Base-by-base conservation (phyloP, 2,329 filamentous ascomycete species). In the Falciphora oryzae region DNA sequence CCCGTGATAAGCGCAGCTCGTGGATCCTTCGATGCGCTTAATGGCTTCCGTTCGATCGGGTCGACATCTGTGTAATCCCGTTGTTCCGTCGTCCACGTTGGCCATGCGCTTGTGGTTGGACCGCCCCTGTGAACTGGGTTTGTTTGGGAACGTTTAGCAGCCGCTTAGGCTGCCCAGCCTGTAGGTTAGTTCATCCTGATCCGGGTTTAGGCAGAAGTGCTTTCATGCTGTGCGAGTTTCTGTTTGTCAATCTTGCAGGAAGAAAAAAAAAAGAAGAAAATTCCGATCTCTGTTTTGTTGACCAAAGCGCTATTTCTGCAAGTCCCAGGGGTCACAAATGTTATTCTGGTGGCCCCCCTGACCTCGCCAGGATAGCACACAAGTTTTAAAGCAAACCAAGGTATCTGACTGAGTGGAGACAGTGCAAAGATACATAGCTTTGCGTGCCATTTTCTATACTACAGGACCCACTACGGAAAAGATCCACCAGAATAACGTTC, bases 1-100 rank as follows among this genome's bases (percentile, higher is more conserved):
- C 50, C 95, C 95, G 73, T 92, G 93, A 77, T 92, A 98, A 1
- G 93, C 94, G 66, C 87, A 84, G 0, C 84, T 90, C 4, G 81
- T 76, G 0, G 87, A 89, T 0, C 78, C 79, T 0, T 76, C 69
- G 53, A 97, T 91, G 25, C 82, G 84, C 10, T 92, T 88, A 68
- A 96, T 93, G 2, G 89, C 89, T 77, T 98, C 92, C 0, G 92
- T 97, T 97, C 93, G 35, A 96, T 84, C 0, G 95, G 93, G 73
- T 98, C 95, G 65, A 98, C 89, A 72, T 98, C 93, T 0, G 93
- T 98, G 74, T 86, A 97, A 75, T 98, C 94, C 59, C 95, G 88
- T 74, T 97, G 94, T 72, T 89, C 87, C 0, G 95, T 99, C 1
- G 89, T 96, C 93, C 4, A 99, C 95, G 69, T 90, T 90, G 5